Conservation (phyloP, 2,329 filamentous ascomycete species). For the Rasamsonia emersonii region DNA sequence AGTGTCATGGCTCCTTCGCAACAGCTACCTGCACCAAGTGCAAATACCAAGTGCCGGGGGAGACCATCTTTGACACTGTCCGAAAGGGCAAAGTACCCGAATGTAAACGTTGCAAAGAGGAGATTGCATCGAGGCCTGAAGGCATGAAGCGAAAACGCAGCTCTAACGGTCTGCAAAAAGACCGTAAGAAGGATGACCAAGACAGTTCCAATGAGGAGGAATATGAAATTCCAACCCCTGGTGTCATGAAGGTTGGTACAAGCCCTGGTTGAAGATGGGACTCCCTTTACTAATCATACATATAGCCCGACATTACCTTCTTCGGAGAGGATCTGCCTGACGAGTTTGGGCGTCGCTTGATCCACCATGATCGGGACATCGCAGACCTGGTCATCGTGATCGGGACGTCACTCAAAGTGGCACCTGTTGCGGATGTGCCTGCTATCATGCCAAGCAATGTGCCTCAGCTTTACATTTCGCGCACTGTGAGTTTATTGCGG, state of each 20-base stretch:
- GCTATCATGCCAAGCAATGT: slow-evolving; percentile 68
- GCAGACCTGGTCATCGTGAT: slow-evolving; percentile 93
- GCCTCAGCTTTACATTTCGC: slow-evolving; percentile 84
- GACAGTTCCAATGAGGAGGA: slow-evolving; percentile 51
- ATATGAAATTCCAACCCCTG: slow-evolving; percentile 58
- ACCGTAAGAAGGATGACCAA: slow-evolving; percentile 48
- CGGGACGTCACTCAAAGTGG: slow-evolving; percentile 90
- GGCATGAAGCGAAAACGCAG: slow-evolving; percentile 46
- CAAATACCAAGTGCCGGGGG: slow-evolving; percentile 61
- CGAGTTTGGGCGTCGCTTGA: slow-evolving; percentile 70
- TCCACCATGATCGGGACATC: slow-evolving; percentile 68
- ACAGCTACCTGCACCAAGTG: slow-evolving; percentile 85
- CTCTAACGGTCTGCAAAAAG: slow-evolving; percentile 38
- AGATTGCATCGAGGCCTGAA: slow-evolving; percentile 40
- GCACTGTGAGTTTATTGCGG: slow-evolving; percentile 48
- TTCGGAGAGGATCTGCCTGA: slow-evolving; percentile 87
- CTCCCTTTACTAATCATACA: no score
- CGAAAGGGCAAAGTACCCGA: slow-evolving; percentile 65
- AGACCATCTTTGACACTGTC: slow-evolving; percentile 72
- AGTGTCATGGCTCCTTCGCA: slow-evolving; percentile 94
- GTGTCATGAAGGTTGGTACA: slow-evolving; percentile 63
- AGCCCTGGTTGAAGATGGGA: no score
- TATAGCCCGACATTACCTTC: slow-evolving; percentile 85
- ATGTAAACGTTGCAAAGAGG: slow-evolving; percentile 61
- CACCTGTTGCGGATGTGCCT: slow-evolving; percentile 86